Conservation (phyloP, 2,329 filamentous ascomycete genomes). For the Cladosporium austrohemisphaericum region DNA sequence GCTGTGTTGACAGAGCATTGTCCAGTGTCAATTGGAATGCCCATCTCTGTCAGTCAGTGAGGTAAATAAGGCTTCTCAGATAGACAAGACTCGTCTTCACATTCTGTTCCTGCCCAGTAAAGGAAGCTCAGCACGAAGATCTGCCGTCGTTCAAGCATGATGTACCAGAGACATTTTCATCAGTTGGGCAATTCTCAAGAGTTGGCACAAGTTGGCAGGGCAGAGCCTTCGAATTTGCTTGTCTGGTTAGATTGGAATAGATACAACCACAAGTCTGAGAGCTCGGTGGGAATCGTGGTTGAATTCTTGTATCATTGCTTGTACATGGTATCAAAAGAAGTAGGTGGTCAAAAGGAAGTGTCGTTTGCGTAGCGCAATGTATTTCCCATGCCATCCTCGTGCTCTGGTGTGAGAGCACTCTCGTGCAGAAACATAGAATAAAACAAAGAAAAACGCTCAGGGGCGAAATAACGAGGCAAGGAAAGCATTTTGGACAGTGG, state of each 20-base stretch:
- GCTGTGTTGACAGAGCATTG: no score
- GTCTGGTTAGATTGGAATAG: no score
- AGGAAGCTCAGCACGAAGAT: background rate
- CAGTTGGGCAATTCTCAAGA: background rate
- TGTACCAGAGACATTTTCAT: background rate
- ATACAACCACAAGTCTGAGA: no score
- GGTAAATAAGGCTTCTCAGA: no score
- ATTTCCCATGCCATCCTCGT: background rate
- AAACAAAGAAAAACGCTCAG: background rate
- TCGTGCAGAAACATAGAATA: background rate
- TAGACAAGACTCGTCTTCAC: no score
- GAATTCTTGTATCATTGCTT: conserved; percentile 9
- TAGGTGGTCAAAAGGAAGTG: background rate
- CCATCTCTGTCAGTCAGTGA: no score
- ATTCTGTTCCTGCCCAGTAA: no score
- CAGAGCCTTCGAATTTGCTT: no score
- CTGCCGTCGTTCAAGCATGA: background rate
- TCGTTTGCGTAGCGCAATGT: background rate
- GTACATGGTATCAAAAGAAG: conserved; percentile 6
- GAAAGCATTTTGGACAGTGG: no score
- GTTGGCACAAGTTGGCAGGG: no score
- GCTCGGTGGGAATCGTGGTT: conserved; percentile 1
- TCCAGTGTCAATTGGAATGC: no score
- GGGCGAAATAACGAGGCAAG: background rate
- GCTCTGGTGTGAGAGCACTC: background rate